Evolutionary conservation across 352 stramenopile species (phyloP), one percentile per base, ranked within the genome.

Genomic region (Bremia lactucae): DNA sequence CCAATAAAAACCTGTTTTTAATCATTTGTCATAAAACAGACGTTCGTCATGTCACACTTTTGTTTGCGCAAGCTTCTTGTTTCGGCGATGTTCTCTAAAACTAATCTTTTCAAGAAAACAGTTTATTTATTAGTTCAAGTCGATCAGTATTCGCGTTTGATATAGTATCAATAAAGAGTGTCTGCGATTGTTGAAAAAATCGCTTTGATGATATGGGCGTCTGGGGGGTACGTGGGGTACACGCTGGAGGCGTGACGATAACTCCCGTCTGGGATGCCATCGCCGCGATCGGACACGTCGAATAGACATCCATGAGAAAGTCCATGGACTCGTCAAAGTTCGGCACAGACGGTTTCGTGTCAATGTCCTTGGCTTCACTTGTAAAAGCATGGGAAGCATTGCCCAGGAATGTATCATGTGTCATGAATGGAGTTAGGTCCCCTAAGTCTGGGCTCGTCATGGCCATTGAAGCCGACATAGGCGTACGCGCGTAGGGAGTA

Each of bases 281-380:
- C 20, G 36, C 42, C 39, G 48, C 46, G 16, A 79, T 63, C 44
- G 72, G 72, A 42, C 80, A 62, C 26, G 55, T 46, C 21, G 65
- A 65, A 51, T 83, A 86, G 25, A 83, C 60, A 52, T 75, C 48
- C 72, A 88, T 86, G 49, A 88, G 58, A 56, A 85, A 88, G 53
- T 86, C 76, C 72, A 88, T 86, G 29, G 71, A 85, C 55, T 86
- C 76, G 47, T 77, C 61, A 36, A 84, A 88, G 50, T 83, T 61
- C 1, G 67, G 71, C 10, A 67, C 57, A 1, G 51, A 55, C 11
- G 49, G 48, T 46, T 71, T 65, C 41, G 29, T 38, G 42, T 63
- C 52, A 43, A 26, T 26, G 16, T 7, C 26, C 28, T 40, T 43
- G 23, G 35, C 41, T 16, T 62, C 50, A 59, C 65, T 73, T 2